Conservation (phyloP, 768 basidiomycete genomes). For the Hericium rajendrae region DNA sequence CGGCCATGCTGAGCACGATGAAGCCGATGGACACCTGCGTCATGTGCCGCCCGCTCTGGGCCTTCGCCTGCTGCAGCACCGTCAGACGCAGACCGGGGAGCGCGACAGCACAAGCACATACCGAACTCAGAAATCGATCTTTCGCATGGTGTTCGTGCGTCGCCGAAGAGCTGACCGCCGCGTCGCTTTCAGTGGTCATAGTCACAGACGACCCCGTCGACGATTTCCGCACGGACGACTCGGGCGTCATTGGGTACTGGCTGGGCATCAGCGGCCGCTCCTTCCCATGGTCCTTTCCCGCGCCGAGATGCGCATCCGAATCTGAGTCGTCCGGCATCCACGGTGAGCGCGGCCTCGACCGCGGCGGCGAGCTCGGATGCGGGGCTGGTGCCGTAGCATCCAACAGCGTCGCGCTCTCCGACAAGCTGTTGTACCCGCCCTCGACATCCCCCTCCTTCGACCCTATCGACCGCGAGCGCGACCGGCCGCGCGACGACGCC, state of each 20-base stretch:
- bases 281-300: constrained; percentile 4
- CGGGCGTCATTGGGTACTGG: constrained; percentile 13
- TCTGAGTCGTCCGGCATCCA: constrained; percentile 14
- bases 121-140: constrained; percentile 2
- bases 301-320: constrained; percentile 8
- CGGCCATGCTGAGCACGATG: constrained; percentile 13
- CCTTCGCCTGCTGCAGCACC: not conserved
- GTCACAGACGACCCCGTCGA: constrained; percentile 13
- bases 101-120: not conserved
- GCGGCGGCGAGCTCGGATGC: constrained; percentile 2
- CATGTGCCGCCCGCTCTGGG: constrained; percentile 6
- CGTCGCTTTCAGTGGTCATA: constrained; percentile 9
- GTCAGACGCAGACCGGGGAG: too few relatives aligned
- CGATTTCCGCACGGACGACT: constrained; percentile 11
- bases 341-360: constrained; percentile 11
- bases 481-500: constrained; percentile 9
- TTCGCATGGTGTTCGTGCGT: constrained; percentile 1
- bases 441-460: not conserved
- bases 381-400: constrained; percentile 11
- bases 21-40: constrained; percentile 12
- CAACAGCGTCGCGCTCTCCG: constrained; percentile 9
- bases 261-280: constrained; percentile 2
- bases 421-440: constrained; percentile 12
- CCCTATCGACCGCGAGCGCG: constrained; percentile 7
- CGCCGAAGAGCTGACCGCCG: not conserved